These are phyloP conservation scores for Chrysopogon serrulatus DNA, from an alignment of 176 grass and related monocot genomes.

Conservation along the genomic window DNA sequence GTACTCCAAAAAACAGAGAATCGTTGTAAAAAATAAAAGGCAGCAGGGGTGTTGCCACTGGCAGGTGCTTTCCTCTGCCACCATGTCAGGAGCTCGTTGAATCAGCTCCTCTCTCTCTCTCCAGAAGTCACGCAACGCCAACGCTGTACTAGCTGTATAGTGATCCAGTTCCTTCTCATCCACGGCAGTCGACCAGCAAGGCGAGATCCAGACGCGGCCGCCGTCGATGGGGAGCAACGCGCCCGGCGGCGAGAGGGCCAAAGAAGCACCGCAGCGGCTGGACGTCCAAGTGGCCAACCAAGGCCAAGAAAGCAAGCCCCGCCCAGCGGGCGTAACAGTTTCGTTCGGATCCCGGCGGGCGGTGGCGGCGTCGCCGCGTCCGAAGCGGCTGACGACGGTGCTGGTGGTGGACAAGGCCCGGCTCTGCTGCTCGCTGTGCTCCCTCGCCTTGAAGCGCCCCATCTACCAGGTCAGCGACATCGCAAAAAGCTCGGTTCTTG, in stretches of 20 bases:
- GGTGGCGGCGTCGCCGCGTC: neutral
- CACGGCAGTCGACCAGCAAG: neutral
- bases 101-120: too few species aligned
- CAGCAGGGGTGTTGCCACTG: too few species aligned
- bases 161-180: neutral
- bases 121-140: too few species aligned
- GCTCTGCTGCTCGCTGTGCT: conserved; percentile 14
- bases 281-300: neutral
- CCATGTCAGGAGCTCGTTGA: too few species aligned
- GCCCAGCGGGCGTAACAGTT: neutral
- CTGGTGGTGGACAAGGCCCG: neutral
- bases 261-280: neutral
- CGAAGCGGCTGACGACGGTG: neutral
- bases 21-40: too few species aligned
- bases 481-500: neutral
- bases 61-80: neutral
- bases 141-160: neutral
- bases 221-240: neutral
- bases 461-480: conserved; percentile 6
- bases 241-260: neutral
- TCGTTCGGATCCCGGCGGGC: neutral
- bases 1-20: too few species aligned
- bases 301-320: neutral
- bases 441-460: neutral
- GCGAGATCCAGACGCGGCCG: neutral